Percentiles rank a stretch among this genome's conserved stretches.
phyloP scores from a whole-genome alignment of 306 rosid species.

The Pterocarpus macrocarpus region DNA sequence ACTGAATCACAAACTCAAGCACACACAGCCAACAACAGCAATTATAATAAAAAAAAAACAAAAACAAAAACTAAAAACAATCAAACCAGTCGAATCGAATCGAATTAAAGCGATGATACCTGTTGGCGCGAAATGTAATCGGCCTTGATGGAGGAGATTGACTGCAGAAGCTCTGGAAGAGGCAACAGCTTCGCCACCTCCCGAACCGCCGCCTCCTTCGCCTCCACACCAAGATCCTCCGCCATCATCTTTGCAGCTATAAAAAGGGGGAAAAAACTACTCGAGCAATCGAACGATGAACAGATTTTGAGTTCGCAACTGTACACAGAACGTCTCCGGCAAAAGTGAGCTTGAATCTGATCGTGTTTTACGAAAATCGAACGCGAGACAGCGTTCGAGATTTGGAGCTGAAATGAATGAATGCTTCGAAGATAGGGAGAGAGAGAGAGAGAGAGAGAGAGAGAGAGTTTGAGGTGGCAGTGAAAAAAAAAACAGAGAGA shows the following conservation, averaged over 20 bases:
- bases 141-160: constrained; percentile 93
- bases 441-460: no score
- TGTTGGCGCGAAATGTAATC: constrained; percentile 97
- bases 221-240: constrained; percentile 95
- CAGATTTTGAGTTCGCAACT: no score
- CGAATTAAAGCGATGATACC: constrained; percentile 47
- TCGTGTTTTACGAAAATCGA: neutral
- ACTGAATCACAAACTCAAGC: constrained; percentile 28
- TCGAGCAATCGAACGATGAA: neutral
- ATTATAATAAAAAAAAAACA: neutral
- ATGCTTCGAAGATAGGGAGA: no score
- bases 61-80: neutral
- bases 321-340: no score
- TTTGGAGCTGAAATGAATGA: neutral
- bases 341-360: constrained; percentile 1
- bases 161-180: constrained; percentile 89
- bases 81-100: constrained; percentile 26
- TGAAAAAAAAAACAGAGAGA: no score
- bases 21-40: constrained; percentile 1
- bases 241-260: constrained; percentile 67
- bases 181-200: constrained; percentile 97
- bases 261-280: neutral
- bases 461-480: no score
- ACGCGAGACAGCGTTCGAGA: neutral
- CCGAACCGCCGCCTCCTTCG: constrained; percentile 93